Base-by-base conservation (phyloP, 345 rosid genomes). In the Aquilaria sinensis region DNA sequence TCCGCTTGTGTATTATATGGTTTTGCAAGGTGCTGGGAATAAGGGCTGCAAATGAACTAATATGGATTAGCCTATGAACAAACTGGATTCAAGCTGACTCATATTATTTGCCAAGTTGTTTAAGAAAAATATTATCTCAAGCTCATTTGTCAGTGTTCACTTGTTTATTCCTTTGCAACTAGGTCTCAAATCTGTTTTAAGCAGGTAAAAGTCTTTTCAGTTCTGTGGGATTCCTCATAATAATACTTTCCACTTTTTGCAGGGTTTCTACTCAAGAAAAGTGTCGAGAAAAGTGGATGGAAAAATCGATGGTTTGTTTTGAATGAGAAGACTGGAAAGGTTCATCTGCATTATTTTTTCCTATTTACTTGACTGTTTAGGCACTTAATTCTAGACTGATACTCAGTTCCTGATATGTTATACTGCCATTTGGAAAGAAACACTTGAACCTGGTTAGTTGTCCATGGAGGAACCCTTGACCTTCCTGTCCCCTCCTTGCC, bases 241-340 rank as follows among this genome's bases (percentile, higher is more conserved):
- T 51, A 57, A 56, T 54, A 9, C 14, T 60, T 62, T 66, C 34
- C 63, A 1, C 61, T n/a, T 16, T 64, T 32, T 75, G 66, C 83
- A 92, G 98, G 98, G 12, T 89, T 78, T 73, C 63, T 92, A 52
- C 67, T 85, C 70, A 92, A 92, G 85, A 92, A 83, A 79, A 92
- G 98, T 76, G 92, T 77, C 53, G 90, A 92, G 79, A 85, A 91
- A 56, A 80, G 80, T 76, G 96, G 92, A 29, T 92, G 98, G 98
- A 84, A 89, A 60, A 83, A 75, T 76, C 79, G 91, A 69, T 92
- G 98, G 98, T 92, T 92, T 83, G 98, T 92, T 53, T 66, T 92
- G 61, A 92, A 89, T 76, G 98, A 85, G 68, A 92, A 89, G 70
- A 84, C 83, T 58, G 93, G 97, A 79, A 93, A 93, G 98, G 98